Evolutionary conservation across 2,329 filamentous ascomycete genomes (phyloP).

Genomic region (Aspergillus sp.): DNA sequence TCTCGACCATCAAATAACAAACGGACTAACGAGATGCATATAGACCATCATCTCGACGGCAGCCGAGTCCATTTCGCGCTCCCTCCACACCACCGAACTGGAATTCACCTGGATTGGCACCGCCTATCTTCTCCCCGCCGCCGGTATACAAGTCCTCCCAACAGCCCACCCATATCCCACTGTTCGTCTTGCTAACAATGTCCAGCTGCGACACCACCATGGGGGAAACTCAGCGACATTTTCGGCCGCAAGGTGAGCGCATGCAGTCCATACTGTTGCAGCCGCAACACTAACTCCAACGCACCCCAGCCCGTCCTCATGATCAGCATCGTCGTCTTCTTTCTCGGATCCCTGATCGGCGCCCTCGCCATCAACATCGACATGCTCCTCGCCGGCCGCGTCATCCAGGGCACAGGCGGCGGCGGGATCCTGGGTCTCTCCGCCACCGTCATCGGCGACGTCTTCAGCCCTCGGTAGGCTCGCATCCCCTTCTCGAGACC

Average conservation of each 20-base stretch:
- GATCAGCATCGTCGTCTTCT: slow-evolving; percentile 55
- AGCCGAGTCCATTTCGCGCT: not conserved
- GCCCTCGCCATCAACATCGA: slow-evolving; percentile 52
- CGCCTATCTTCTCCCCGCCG: slow-evolving; percentile 2
- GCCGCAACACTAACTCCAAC: not conserved
- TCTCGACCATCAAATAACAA: not conserved
- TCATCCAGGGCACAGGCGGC: slow-evolving; percentile 58
- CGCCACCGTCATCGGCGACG: slow-evolving; percentile 58
- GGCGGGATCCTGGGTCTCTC: slow-evolving; percentile 58
- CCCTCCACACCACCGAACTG: not conserved
- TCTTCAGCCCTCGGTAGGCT: slow-evolving; percentile 49
- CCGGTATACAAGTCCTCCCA: not conserved
- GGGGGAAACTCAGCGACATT: slow-evolving; percentile 49
- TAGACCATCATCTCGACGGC: slow-evolving; percentile 3
- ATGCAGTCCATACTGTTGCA: not conserved
- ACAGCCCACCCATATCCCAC: not conserved
- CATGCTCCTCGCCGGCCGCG: slow-evolving; percentile 58
- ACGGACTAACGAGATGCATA: not conserved
- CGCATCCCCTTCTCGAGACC: not conserved
- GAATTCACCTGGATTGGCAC: slow-evolving; percentile 6
- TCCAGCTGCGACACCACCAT: slow-evolving; percentile 32
- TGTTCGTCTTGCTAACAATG: not conserved
- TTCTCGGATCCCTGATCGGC: slow-evolving; percentile 55
- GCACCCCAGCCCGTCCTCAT: slow-evolving; percentile 50
- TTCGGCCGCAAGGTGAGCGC: slow-evolving; percentile 52